These are phyloP conservation scores for Blastocystis sp. DNA, from an alignment of 352 stramenopile genomes.

Conservation along the genomic window DNA sequence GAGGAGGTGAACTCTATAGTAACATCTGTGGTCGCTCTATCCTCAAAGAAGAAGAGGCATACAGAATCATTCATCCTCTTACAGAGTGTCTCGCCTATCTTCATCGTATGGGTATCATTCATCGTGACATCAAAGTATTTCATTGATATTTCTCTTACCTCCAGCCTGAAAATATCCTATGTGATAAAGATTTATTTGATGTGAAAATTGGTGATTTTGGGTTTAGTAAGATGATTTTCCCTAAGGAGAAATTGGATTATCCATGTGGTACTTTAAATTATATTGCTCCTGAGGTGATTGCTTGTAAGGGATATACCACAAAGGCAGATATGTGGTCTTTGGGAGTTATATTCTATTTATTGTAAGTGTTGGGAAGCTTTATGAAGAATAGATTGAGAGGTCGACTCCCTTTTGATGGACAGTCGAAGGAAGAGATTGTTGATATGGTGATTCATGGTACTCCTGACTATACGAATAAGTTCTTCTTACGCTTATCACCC, in stretches of 20 bases:
- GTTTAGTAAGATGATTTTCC: constrained; percentile 84
- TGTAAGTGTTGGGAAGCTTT: constrained; percentile 68
- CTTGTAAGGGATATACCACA: constrained; percentile 80
- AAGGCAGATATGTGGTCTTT: constrained; percentile 87
- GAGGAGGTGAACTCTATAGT: constrained; percentile 91
- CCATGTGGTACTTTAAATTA: constrained; percentile 87
- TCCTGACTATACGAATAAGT: constrained; percentile 76
- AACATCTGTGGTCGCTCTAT: constrained; percentile 83
- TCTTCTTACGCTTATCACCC: constrained; percentile 69
- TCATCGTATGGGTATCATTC: constrained; percentile 84
- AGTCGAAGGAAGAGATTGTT: constrained; percentile 85
- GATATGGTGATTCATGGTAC: constrained; percentile 83
- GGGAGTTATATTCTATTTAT: constrained; percentile 87
- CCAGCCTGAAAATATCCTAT: constrained; percentile 79
- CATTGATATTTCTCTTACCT: background rate
- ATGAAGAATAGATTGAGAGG: constrained; percentile 74
- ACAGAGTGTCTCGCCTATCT: constrained; percentile 85
- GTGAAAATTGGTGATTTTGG: constrained; percentile 84
- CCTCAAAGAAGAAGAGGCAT: constrained; percentile 83
- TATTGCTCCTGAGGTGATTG: constrained; percentile 82
- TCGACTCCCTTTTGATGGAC: constrained; percentile 84
- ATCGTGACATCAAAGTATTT: constrained; percentile 72
- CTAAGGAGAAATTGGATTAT: constrained; percentile 87
- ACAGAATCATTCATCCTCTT: constrained; percentile 81
- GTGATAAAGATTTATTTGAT: constrained; percentile 73